phyloP scores from a whole-genome alignment of 345 rosid genomes.

The Corchorus capsularis region DNA sequence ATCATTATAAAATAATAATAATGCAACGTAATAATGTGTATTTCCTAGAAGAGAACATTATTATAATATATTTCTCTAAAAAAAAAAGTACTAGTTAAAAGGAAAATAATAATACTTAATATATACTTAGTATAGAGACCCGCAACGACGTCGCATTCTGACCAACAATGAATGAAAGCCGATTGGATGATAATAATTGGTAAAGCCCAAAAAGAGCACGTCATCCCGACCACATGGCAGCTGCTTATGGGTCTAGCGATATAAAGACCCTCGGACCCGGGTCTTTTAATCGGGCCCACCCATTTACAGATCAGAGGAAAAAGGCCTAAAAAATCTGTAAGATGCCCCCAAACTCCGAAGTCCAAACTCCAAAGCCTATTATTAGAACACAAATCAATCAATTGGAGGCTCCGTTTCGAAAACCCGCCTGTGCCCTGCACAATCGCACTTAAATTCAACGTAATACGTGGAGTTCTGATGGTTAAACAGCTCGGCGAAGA shows the following conservation, averaged over 20 bases:
- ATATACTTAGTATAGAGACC: too few relatives aligned
- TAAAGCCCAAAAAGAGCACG: background rate
- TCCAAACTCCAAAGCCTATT: background rate
- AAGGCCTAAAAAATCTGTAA: background rate
- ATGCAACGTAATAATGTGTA: too few relatives aligned
- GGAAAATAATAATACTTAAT: too few relatives aligned
- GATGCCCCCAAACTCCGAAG: background rate
- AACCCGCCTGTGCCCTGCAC: background rate
- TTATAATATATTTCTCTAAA: too few relatives aligned
- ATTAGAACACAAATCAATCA: background rate
- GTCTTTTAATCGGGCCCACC: background rate
- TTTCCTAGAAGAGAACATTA: too few relatives aligned
- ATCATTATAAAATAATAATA: too few relatives aligned
- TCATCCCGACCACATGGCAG: background rate
- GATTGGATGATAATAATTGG: background rate
- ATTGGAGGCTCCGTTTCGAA: background rate
- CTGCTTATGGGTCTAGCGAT: background rate
- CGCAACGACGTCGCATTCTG: too few relatives aligned
- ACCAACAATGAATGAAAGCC: too few relatives aligned
- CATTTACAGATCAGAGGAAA: too few relatives aligned
- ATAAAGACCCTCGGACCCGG: background rate
- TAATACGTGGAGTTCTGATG: conserved; percentile 10
- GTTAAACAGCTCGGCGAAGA: conserved; percentile 7
- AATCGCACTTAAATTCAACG: background rate
- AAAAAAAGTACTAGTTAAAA: too few relatives aligned